Evolutionary conservation across 495 filamentous ascomycete genomes (phyloP).

Genomic region (Penicillium malachiteum): DNA sequence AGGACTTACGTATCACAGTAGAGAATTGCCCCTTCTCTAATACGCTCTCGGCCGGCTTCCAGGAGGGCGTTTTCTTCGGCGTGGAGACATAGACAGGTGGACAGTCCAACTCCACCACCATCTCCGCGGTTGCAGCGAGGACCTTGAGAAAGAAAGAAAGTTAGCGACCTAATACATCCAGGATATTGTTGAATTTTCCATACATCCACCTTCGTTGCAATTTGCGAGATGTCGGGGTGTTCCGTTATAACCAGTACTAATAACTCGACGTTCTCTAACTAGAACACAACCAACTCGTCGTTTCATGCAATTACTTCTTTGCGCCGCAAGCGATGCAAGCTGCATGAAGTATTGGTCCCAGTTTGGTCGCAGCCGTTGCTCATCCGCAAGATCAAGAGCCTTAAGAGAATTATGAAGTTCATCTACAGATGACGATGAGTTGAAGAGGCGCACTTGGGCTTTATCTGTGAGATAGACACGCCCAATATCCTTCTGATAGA

Average conservation of each 20-base stretch:
- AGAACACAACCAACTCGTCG: slow-evolving; percentile 91
- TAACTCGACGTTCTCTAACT: slow-evolving; percentile 83
- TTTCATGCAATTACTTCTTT: slow-evolving; percentile 97
- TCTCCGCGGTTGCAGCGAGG: slow-evolving; percentile 76
- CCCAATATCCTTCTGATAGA: slow-evolving; percentile 67
- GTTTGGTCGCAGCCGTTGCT: slow-evolving; percentile 78
- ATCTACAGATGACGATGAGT: slow-evolving; percentile 69
- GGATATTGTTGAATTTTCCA: neutral
- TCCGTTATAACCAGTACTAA: slow-evolving; percentile 97
- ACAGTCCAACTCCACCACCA: slow-evolving; percentile 68
- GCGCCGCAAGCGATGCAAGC: slow-evolving; percentile 85
- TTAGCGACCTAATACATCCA: neutral
- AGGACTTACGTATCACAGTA: slow-evolving; percentile 81
- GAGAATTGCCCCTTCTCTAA: slow-evolving; percentile 72
- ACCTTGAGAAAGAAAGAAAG: slow-evolving; percentile 32
- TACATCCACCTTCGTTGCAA: slow-evolving; percentile 92
- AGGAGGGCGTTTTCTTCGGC: slow-evolving; percentile 96
- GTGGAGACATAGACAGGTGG: slow-evolving; percentile 90
- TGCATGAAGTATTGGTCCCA: slow-evolving; percentile 99
- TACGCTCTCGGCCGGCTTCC: slow-evolving; percentile 88
- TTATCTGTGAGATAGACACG: slow-evolving; percentile 71
- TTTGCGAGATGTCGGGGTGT: slow-evolving; percentile 83
- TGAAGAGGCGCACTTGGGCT: slow-evolving; percentile 81
- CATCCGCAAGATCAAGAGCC: slow-evolving; percentile 70
- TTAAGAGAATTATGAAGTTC: slow-evolving; percentile 67